Evolutionary conservation across 352 stramenopile genomes (phyloP).

Genomic region (Peronospora farinosa): DNA sequence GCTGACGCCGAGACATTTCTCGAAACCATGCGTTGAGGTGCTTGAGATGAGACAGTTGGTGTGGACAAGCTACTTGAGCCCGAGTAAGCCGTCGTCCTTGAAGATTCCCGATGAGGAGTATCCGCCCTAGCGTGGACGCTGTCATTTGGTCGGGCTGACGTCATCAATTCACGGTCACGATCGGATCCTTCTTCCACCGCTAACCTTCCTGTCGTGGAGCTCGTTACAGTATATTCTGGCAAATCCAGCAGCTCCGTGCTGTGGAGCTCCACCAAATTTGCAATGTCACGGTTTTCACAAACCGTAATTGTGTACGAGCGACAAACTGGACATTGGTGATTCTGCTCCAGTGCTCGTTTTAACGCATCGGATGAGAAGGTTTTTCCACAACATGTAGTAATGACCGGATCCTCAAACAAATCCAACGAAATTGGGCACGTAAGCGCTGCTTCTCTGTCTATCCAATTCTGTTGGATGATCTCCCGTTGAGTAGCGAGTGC

Average conservation of each 20-base stretch:
- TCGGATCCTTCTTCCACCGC: background rate
- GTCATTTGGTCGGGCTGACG: background rate
- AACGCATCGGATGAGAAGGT: constrained; percentile 18
- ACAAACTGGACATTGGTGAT: constrained; percentile 16
- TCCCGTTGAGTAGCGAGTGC: constrained; percentile 5
- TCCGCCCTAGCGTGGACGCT: constrained; percentile 7
- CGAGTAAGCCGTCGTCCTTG: background rate
- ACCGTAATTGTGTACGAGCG: constrained; percentile 5
- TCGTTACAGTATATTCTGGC: constrained; percentile 3
- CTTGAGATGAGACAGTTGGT: background rate
- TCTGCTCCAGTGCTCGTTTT: constrained; percentile 7
- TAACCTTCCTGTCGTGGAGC: background rate
- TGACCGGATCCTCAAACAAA: constrained; percentile 22
- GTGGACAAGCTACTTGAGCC: constrained; percentile 1
- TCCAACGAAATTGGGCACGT: constrained; percentile 26
- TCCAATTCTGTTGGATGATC: constrained; percentile 5
- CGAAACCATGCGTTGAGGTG: background rate
- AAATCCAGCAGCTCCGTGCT: constrained; percentile 13
- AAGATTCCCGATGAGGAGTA: constrained; percentile 2
- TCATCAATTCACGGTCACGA: background rate
- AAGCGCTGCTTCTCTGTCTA: constrained; percentile 12
- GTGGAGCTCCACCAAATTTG: constrained; percentile 21
- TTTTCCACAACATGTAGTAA: constrained; percentile 21
- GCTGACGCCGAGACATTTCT: background rate
- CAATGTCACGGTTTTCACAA: constrained; percentile 16